Evolutionary conservation across 495 filamentous ascomycete species (phyloP), one percentile per base, ranked within the genome.

Genomic region (Hyaloscypha bicolor): DNA sequence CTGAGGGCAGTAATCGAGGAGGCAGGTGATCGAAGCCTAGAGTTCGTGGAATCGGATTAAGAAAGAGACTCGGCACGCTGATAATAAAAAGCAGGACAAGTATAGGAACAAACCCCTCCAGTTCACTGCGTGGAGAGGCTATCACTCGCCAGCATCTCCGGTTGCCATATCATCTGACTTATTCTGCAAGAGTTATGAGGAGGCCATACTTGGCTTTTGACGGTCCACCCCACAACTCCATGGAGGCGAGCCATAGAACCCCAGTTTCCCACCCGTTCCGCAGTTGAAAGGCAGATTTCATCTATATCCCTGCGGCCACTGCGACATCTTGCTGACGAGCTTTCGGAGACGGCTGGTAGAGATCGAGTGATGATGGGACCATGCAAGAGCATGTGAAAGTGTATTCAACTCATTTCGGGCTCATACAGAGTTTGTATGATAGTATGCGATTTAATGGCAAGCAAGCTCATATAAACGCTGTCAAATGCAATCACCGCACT

Each of bases 231-330:
- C 63, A 56, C 30, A 35, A 33, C 45, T 55, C 11, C 55, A 52
- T 60, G 55, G 48, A 19, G 35, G 16, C 48, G 52, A 21, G 42
- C 61, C 25, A 37, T 51, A 19, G 51, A 64, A 53, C 52, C 62
- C 62, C 35, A 57, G 51, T 52, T 64, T 64, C 31, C 62, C 29
- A 32, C 45, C 45, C 51, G 51, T 37, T 60, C 52, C n/a, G 22
- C 22, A 48, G 9, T 37, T 51, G 42, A 62, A 25, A 56, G 63
- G 65, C 61, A 35, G n/a, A 55, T 56, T 67, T 61, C 58, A 67
- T 67, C 19, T 67, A 67, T 62, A 67, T 67, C 65, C 65, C 65
- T 67, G 65, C 64, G 9, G 33, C 25, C 25, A 30, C n/a, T 52
- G 19, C 55, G 16, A n/a, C 45, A 21, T 3, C 21, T 9, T 55